Conservation (phyloP, 805 yeast species). For the Candida golubevii region DNA sequence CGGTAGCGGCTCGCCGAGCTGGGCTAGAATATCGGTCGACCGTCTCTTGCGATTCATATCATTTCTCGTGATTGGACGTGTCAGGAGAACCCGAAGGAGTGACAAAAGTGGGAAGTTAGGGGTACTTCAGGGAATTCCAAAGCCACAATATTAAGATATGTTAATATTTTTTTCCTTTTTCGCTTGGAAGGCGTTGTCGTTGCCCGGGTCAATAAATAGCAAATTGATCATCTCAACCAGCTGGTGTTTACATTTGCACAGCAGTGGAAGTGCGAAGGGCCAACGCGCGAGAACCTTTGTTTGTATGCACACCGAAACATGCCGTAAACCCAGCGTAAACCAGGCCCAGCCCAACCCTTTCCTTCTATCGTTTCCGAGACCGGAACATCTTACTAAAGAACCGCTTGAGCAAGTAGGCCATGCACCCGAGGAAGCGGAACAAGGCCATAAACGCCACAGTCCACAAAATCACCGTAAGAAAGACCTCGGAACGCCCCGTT, state of each 20-base stretch:
- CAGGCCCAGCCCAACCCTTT: no score
- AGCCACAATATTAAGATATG: no score
- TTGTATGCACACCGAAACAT: no score
- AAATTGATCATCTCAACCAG: neutral
- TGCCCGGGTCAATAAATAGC: no score
- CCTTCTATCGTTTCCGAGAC: neutral
- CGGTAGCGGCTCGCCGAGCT: conserved; percentile 36
- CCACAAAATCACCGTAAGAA: conserved; percentile 55
- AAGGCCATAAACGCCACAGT: conserved; percentile 57
- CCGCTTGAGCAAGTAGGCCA: conserved; percentile 42
- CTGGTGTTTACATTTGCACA: conserved; percentile 6
- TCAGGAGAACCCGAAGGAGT: no score
- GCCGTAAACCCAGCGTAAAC: no score
- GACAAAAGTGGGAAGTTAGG: no score
- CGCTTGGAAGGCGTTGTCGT: no score
- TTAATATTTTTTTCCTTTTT: no score
- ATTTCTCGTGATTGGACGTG: conserved; percentile 3
- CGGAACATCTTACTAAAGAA: conserved; percentile 23
- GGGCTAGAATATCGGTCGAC: conserved; percentile 15
- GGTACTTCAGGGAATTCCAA: no score
- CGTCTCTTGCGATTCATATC: conserved; percentile 17
- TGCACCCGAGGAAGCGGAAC: conserved; percentile 53
- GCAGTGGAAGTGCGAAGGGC: no score
- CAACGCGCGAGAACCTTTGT: no score
- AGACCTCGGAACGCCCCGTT: conserved; percentile 36